phyloP scores from a whole-genome alignment of 2,329 filamentous ascomycete species.

The Colletotrichum plurivorum region DNA sequence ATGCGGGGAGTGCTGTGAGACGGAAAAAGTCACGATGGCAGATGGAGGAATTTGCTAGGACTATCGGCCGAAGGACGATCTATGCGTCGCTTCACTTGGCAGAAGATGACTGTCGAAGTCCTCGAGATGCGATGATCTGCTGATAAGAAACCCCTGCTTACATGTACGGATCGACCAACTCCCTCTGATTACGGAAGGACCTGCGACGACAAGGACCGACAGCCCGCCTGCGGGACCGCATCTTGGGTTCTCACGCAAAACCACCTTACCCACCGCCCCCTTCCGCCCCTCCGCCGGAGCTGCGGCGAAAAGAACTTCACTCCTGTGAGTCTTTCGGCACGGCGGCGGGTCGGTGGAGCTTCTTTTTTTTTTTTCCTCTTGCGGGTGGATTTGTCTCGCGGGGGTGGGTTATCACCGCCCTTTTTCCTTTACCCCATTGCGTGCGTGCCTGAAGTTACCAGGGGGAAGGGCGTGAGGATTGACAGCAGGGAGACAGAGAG shows the following conservation, averaged over 20 bases:
- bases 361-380: no score
- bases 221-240: neutral
- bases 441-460: neutral
- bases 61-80: conserved; percentile 12
- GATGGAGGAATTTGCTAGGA: neutral
- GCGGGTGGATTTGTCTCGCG: neutral
- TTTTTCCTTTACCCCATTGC: neutral
- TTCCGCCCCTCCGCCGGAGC: neutral
- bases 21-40: conserved; percentile 4
- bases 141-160: conserved; percentile 14
- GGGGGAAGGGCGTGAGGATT: neutral
- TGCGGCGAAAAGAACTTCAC: conserved; percentile 24
- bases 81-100: neutral
- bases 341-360: conserved; percentile 21
- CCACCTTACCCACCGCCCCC: neutral
- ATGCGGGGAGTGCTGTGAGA: neutral
- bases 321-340: conserved; percentile 11
- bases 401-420: conserved; percentile 5
- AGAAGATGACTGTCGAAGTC: neutral
- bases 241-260: neutral
- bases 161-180: conserved; percentile 16
- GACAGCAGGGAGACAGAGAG: neutral
- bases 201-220: conserved; percentile 15
- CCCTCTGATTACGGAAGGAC: conserved; percentile 13
- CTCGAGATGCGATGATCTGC: conserved; percentile 8